A percentile compares a stretch with the other conserved stretches of the same genome.
phyloP scores from a whole-genome alignment of 2,329 filamentous ascomycete species.

The Talaromyces sp. region DNA sequence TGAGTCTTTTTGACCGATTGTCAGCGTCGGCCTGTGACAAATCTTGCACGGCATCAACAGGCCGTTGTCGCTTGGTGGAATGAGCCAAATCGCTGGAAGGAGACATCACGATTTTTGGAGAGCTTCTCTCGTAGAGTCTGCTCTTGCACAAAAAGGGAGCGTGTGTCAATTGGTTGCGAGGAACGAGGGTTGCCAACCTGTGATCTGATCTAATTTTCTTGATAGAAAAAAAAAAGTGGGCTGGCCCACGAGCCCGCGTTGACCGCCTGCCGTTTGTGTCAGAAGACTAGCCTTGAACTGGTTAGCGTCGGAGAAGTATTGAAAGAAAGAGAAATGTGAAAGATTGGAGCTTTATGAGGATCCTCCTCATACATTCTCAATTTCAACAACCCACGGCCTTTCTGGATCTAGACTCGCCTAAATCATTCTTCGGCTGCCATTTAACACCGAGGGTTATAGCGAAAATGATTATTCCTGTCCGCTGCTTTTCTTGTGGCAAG shows the following conservation, averaged over 20 bases:
- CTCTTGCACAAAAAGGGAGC: background rate
- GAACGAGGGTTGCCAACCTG: background rate
- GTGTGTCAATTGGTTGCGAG: background rate
- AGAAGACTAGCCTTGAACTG: background rate
- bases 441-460: constrained; percentile 13
- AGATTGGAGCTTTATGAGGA: background rate
- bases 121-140: background rate
- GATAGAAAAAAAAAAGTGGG: constrained; percentile 11
- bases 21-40: background rate
- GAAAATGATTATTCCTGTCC: constrained; percentile 93
- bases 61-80: constrained; percentile 8
- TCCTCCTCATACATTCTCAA: background rate
- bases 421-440: background rate
- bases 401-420: background rate
- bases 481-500: constrained; percentile 99
- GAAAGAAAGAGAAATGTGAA: background rate
- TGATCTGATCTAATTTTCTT: background rate
- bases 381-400: background rate
- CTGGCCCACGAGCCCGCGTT: background rate
- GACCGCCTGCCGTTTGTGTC: background rate
- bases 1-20: constrained; percentile 6
- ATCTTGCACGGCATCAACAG: constrained; percentile 4
- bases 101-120: background rate
- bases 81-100: background rate
- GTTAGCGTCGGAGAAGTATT: background rate